Evolutionary conservation across 495 filamentous ascomycete genomes (phyloP).

Genomic region (Hypomontagnella monticulosa): DNA sequence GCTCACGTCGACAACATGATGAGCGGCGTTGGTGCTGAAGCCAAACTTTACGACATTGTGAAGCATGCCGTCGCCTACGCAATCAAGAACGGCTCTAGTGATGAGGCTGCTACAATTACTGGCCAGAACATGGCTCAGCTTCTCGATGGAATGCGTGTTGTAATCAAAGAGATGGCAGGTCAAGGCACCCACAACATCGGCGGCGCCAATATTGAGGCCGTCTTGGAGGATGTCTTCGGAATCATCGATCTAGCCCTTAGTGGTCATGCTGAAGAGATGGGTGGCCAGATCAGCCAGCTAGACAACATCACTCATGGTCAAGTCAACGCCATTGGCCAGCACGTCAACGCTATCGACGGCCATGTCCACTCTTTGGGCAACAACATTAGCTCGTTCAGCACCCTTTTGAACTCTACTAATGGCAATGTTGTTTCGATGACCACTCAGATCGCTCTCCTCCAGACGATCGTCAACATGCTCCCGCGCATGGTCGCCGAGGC

Average conservation of each 20-base stretch:
- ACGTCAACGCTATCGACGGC: constrained; percentile 42
- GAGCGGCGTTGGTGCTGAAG: constrained; percentile 37
- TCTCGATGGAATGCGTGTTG: constrained; percentile 32
- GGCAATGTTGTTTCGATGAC: constrained; percentile 35
- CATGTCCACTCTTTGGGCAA: constrained; percentile 44
- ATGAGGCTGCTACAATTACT: constrained; percentile 16
- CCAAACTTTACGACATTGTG: constrained; percentile 42
- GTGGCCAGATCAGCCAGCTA: constrained; percentile 30
- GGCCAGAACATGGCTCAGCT: constrained; percentile 29
- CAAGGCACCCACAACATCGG: constrained; percentile 12
- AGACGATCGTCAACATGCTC: constrained; percentile 42
- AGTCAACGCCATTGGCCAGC: constrained; percentile 34
- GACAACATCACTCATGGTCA: constrained; percentile 23
- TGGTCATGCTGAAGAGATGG: constrained; percentile 4
- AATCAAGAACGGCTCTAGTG: constrained; percentile 22
- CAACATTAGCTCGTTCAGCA: constrained; percentile 40
- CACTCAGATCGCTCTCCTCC: constrained; percentile 32
- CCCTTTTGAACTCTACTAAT: constrained; percentile 44
- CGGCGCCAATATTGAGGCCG: constrained; percentile 25
- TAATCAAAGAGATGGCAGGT: constrained; percentile 26
- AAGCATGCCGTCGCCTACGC: constrained; percentile 39
- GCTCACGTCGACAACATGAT: constrained; percentile 40
- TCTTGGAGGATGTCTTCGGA: constrained; percentile 37
- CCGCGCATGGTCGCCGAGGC: constrained; percentile 32
- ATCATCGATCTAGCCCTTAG: constrained; percentile 32